Conservation (phyloP, 352 stramenopile species). For the Pythium coloratum region DNA sequence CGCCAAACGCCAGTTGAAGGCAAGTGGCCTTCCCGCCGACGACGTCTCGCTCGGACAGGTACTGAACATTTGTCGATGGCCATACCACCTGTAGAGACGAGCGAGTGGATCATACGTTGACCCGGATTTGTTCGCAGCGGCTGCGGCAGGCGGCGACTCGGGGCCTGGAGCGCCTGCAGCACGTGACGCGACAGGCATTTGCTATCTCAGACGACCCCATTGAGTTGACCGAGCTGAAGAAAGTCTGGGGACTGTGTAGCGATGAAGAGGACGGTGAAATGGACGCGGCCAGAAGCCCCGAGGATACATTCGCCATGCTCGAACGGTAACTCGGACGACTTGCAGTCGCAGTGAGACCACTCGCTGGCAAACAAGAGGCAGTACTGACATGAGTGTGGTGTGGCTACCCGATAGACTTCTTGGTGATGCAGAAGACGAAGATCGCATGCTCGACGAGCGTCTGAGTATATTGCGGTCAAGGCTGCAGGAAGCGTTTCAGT, state of each 20-base stretch:
- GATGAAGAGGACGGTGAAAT: slow-evolving; percentile 4
- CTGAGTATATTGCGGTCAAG: slow-evolving; percentile 36
- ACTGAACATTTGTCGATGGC: background rate
- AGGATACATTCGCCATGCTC: slow-evolving; percentile 5
- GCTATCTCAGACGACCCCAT: slow-evolving; percentile 37
- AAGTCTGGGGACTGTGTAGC: slow-evolving; percentile 45
- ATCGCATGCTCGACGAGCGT: slow-evolving; percentile 45
- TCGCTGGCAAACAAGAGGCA: background rate
- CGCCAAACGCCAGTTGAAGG: slow-evolving; percentile 55
- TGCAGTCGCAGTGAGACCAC: too few species aligned
- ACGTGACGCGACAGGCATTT: slow-evolving; percentile 36
- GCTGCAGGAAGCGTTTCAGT: slow-evolving; percentile 35
- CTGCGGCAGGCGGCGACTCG: slow-evolving; percentile 35
- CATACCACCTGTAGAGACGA: background rate
- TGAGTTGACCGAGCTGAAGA: slow-evolving; percentile 50
- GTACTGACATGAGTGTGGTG: background rate
- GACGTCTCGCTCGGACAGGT: slow-evolving; percentile 48
- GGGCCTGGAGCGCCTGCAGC: slow-evolving; percentile 46
- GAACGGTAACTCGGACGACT: slow-evolving; percentile 6
- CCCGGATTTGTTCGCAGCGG: slow-evolving; percentile 33
- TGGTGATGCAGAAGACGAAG: slow-evolving; percentile 38
- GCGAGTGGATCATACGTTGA: background rate
- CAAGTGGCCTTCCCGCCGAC: slow-evolving; percentile 45
- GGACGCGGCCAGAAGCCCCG: background rate
- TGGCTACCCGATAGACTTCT: slow-evolving; percentile 32